Evolutionary conservation across 352 stramenopile species (phyloP), one percentile per base, ranked within the genome.

Genomic region (Pythium dissotocum): DNA sequence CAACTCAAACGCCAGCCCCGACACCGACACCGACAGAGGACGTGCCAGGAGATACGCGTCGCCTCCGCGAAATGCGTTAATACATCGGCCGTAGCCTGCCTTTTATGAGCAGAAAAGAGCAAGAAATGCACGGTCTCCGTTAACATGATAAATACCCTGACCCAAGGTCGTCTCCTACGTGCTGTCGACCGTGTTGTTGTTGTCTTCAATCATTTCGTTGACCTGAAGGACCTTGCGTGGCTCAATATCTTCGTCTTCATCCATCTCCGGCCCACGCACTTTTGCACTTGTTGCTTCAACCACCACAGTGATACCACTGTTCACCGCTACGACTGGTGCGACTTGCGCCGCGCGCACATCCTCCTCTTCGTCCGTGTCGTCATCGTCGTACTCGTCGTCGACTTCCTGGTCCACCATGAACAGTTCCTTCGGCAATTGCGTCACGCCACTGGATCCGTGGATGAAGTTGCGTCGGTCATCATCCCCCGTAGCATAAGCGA

Each of bases 291-390:
- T 32, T 1, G 16, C 46, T 26, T 53, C 5, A 6, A 32, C 5
- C 46, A 1, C n/a, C 21, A 10, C 21, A 4, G 46, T 6, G n/a
- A 53, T 14, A 6, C 6, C 8, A 26, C 46, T 32, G 21, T 6
- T 6, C 21, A 32, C 8, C 21, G 28, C 28, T 4, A 32, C 21
- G 18, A 16, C 46, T 24, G 57, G 57, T 2, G 30, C 46, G 33
- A 61, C 46, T 46, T 18, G 64, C 4, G 28, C 32, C 18, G 26
- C 14, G 24, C 60, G 48, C 10, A 42, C 48, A 38, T 38, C 36
- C 26, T 65, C 64, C 36, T 70, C 64, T 9, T 65, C 64, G 57
- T 70, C 64, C 28, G 64, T 70, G 48, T 70, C 64, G 16, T 53
- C 46, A 28, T 70, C 64, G 16, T 53, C 46, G 51, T 65, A 64